Conservation (phyloP, 306 rosid genomes). For the Medicago ruthenica region DNA sequence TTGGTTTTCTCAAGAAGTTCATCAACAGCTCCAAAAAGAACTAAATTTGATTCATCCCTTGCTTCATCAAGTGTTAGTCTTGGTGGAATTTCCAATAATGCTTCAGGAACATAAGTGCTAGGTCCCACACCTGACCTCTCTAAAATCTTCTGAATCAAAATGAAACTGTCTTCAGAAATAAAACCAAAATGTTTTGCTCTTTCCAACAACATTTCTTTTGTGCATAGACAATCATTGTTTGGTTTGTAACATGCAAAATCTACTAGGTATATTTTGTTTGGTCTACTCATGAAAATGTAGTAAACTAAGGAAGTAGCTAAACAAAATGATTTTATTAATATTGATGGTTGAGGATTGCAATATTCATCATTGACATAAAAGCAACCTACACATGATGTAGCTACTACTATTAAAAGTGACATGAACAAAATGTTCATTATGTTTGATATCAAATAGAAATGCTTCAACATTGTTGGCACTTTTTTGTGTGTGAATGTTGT, state of each 20-base stretch:
- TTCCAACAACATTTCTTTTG: constrained; percentile 40
- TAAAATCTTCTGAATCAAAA: constrained; percentile 22
- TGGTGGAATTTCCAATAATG: constrained; percentile 32
- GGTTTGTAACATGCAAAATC: constrained; percentile 48
- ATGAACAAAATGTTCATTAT: constrained; percentile 22
- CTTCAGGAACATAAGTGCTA: constrained; percentile 41
- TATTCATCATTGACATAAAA: not conserved
- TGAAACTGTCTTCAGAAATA: constrained; percentile 30
- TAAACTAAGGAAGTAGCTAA: not conserved
- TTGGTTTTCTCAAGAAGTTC: constrained; percentile 46
- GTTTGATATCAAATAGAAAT: constrained; percentile 6
- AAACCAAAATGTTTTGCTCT: constrained; percentile 18
- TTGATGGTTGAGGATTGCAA: constrained; percentile 11
- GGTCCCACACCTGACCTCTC: constrained; percentile 52
- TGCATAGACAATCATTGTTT: not conserved
- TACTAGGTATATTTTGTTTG: constrained; percentile 42
- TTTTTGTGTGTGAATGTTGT: not conserved
- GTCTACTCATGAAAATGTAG: constrained; percentile 6
- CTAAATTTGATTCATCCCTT: constrained; percentile 37
- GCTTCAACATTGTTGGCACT: constrained; percentile 6
- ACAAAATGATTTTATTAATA: not conserved
- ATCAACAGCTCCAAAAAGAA: constrained; percentile 46
- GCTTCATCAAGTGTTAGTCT: constrained; percentile 9
- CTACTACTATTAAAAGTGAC: constrained; percentile 11
- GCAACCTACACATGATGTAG: constrained; percentile 12